Percentiles rank a stretch among this genome's conserved stretches.
These are phyloP conservation scores for Myxozyma neglecta DNA, from an alignment of 805 yeast genomes.

Conservation along the genomic window DNA sequence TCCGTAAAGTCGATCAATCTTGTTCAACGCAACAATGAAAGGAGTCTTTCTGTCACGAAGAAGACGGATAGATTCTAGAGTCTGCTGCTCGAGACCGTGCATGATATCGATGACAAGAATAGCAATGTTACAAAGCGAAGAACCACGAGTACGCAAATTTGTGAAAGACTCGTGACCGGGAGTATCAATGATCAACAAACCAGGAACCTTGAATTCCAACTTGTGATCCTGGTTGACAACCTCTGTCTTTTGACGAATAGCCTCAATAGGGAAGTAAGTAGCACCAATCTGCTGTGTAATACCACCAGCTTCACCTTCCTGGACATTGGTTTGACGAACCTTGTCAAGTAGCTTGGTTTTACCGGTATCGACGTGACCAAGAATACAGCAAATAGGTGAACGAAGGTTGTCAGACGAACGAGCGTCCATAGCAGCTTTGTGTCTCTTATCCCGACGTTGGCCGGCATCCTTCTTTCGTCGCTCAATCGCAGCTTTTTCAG, in stretches of 20 bases:
- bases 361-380: slow-evolving; percentile 99
- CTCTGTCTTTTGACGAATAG: slow-evolving; percentile 85
- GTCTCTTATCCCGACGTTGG: slow-evolving; percentile 43
- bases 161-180: slow-evolving; percentile 99
- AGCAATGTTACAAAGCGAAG: slow-evolving; percentile 98
- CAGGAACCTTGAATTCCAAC: slow-evolving; percentile 86
- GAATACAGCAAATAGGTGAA: slow-evolving; percentile 97
- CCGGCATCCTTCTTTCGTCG: slow-evolving; percentile 42
- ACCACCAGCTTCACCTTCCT: slow-evolving; percentile 99
- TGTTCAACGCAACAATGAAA: slow-evolving; percentile 93
- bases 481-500: slow-evolving; percentile 38
- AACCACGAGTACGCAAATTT: slow-evolving; percentile 97
- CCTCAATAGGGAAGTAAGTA: slow-evolving; percentile 96
- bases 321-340: slow-evolving; percentile 97
- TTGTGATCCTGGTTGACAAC: slow-evolving; percentile 87
- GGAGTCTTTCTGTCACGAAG: slow-evolving; percentile 98
- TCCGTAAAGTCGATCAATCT: slow-evolving; percentile 94
- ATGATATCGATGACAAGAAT: slow-evolving; percentile 96
- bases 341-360: slow-evolving; percentile 95
- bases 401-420: slow-evolving; percentile 64
- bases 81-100: slow-evolving; percentile 99
- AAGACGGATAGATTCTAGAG: slow-evolving; percentile 87
- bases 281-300: slow-evolving; percentile 99
- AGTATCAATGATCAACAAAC: slow-evolving; percentile 92
- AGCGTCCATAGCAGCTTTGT: slow-evolving; percentile 41